Evolutionary conservation across 202 grass and related monocot genomes (phyloP).

Genomic region (Dendrocalamus latiflorus): DNA sequence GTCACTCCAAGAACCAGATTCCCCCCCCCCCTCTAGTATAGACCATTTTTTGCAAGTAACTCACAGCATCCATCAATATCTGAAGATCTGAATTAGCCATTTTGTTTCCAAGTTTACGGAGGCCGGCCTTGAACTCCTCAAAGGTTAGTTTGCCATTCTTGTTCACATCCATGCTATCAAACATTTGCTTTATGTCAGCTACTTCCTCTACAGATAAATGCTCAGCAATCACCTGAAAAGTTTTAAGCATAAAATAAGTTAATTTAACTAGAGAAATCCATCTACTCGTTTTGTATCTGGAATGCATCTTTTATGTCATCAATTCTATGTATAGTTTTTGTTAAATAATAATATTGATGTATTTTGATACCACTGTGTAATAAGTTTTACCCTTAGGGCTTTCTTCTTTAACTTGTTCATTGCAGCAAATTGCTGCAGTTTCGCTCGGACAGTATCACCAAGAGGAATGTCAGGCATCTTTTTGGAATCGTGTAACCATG

Average conservation of each 20-base stretch:
- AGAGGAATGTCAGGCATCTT: conserved; percentile 77
- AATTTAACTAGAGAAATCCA: neutral
- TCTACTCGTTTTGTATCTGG: neutral
- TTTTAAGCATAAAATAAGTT: conserved; percentile 16
- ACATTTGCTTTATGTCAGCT: conserved; percentile 81
- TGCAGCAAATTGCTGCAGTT: conserved; percentile 81
- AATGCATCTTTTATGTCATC: neutral
- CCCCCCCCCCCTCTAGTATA: neutral
- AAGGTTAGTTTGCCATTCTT: conserved; percentile 69
- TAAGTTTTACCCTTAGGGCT: conserved; percentile 63
- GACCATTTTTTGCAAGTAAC: conserved; percentile 11
- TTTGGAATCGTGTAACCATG: conserved; percentile 73
- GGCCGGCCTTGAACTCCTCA: conserved; percentile 75
- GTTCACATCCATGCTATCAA: conserved; percentile 63
- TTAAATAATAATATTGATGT: neutral
- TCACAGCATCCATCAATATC: conserved; percentile 86
- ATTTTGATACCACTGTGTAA: neutral
- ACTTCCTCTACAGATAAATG: conserved; percentile 81
- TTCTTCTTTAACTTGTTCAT: conserved; percentile 99
- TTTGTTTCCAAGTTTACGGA: conserved; percentile 70
- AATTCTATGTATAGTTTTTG: neutral
- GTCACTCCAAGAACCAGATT: neutral
- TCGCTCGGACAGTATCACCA: conserved; percentile 67
- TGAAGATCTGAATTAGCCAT: conserved; percentile 66
- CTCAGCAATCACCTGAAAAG: conserved; percentile 73